A percentile compares a stretch with the other conserved stretches of the same genome.
phyloP scores from a whole-genome alignment of 78 protist genomes.

The Chrysochromulina tobinii region DNA sequence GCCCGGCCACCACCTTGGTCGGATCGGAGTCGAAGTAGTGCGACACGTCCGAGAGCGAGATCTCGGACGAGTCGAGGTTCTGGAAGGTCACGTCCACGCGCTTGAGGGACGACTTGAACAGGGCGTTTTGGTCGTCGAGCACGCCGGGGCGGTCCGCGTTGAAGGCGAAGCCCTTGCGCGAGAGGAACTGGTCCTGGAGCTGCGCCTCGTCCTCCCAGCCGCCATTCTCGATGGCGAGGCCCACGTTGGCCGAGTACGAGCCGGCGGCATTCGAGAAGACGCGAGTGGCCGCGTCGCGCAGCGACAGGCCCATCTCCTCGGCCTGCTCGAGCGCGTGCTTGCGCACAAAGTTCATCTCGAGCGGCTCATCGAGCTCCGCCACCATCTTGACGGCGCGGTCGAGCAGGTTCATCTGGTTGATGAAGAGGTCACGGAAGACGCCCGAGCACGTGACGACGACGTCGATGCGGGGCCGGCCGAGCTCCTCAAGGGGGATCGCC shows the following conservation, averaged over 20 bases:
- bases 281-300: conserved; percentile 57
- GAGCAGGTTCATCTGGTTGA: conserved; percentile 62
- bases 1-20: conserved; percentile 45
- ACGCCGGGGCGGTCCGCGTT: conserved; percentile 57
- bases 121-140: conserved; percentile 11
- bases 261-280: conserved; percentile 60
- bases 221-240: conserved; percentile 61
- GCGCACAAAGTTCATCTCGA: conserved; percentile 55
- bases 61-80: conserved; percentile 64
- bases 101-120: conserved; percentile 41
- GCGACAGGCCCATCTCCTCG: conserved; percentile 37
- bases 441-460: conserved; percentile 59
- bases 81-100: conserved; percentile 53
- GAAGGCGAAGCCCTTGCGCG: conserved; percentile 65
- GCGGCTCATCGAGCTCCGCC: conserved; percentile 63
- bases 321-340: conserved; percentile 63
- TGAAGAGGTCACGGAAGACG: conserved; percentile 62
- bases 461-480: conserved; percentile 63
- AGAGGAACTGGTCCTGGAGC: conserved; percentile 48
- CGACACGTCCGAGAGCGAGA: conserved; percentile 57
- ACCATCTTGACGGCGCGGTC: conserved; percentile 57
- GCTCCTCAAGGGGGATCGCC: conserved; percentile 60
- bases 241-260: conserved; percentile 56
- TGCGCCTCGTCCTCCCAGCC: conserved; percentile 46
- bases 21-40: conserved; percentile 67